Percentiles rank a stretch among this genome's conserved stretches.
These are phyloP conservation scores for Candida awuae DNA, from an alignment of 805 yeast species.

Conservation along the genomic window DNA sequence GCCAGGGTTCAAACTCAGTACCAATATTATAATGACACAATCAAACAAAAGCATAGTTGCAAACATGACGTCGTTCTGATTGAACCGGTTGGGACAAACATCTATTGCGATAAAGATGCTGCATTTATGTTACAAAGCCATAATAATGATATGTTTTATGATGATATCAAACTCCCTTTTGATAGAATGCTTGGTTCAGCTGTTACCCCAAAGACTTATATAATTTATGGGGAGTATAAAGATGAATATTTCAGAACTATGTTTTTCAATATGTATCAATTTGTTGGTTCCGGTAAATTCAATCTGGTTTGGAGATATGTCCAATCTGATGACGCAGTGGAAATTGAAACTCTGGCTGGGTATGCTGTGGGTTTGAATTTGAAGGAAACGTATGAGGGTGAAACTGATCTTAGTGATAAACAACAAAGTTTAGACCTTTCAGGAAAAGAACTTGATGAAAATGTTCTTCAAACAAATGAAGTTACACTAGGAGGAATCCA, in stretches of 20 bases:
- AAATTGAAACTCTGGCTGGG: constrained; percentile 38
- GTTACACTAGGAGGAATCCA: no score
- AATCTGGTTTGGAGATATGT: constrained; percentile 71
- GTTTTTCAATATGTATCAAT: constrained; percentile 49
- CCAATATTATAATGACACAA: constrained; percentile 36
- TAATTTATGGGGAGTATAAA: constrained; percentile 59
- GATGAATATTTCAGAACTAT: constrained; percentile 45
- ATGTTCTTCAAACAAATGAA: no score
- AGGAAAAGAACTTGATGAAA: no score
- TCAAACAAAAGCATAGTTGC: constrained; percentile 25
- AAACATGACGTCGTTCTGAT: constrained; percentile 20
- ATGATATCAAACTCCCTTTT: constrained; percentile 30
- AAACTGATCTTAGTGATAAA: constrained; percentile 48
- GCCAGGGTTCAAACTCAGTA: constrained; percentile 64
- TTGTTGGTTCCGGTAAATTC: constrained; percentile 55
- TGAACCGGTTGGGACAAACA: constrained; percentile 33
- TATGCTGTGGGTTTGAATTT: constrained; percentile 60
- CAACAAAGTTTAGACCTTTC: no score
- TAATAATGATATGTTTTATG: constrained; percentile 17
- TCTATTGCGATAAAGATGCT: constrained; percentile 62
- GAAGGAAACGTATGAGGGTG: constrained; percentile 60
- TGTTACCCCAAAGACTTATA: constrained; percentile 30
- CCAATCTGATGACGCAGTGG: constrained; percentile 25
- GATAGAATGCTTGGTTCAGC: constrained; percentile 60
- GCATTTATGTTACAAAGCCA: constrained; percentile 70